Conservation (phyloP, 2,329 filamentous ascomycete species). For the Colletotrichum siamense region DNA sequence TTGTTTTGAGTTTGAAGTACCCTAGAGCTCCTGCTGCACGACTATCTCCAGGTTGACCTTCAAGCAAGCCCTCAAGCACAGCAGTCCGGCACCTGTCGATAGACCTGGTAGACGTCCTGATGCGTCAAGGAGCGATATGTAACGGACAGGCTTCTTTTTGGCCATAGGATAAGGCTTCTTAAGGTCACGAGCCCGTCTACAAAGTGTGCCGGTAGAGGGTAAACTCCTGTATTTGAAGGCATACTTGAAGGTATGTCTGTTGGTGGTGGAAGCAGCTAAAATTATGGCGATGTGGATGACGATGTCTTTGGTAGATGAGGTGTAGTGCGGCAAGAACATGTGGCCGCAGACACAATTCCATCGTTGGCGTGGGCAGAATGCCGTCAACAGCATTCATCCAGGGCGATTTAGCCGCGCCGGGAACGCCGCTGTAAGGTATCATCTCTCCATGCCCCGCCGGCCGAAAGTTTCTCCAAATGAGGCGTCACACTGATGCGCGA, state of each 20-base stretch:
- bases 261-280: neutral
- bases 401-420: neutral
- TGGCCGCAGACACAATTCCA: neutral
- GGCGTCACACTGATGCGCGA: neutral
- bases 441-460: neutral
- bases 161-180: neutral
- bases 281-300: neutral
- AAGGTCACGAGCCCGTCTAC: no score
- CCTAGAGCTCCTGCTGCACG: accelerated
- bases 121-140: accelerated
- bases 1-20: neutral
- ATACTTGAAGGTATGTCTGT: accelerated
- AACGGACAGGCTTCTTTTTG: neutral
- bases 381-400: neutral
- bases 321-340: neutral
- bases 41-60: neutral
- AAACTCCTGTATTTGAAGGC: neutral
- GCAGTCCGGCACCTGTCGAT: no score
- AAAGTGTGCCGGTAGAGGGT: no score
- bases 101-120: no score
- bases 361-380: accelerated
- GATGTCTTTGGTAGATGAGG: neutral
- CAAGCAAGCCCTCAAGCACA: no score
- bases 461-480: neutral
- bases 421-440: neutral